Evolutionary conservation across 768 basidiomycete genomes (phyloP).

Genomic region (Hirschioporus abietinus): DNA sequence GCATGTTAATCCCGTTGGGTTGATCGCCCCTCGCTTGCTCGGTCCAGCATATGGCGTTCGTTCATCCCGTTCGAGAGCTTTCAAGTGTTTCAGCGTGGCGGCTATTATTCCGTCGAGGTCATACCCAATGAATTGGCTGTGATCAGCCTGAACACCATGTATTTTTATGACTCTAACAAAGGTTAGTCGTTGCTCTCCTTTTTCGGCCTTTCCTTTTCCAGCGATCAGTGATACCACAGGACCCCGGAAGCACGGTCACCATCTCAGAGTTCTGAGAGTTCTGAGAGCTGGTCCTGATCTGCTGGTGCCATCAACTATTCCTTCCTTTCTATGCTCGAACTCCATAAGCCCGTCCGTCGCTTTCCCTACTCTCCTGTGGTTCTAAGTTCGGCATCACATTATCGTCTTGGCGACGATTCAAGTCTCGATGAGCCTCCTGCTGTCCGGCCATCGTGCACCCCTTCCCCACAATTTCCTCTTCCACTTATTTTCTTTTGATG

Average conservation of each 20-base stretch:
- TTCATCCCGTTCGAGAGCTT: slow-evolving; percentile 77
- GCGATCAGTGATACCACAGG: neutral
- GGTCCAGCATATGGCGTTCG: slow-evolving; percentile 64
- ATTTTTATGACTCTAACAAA: slow-evolving; percentile 88
- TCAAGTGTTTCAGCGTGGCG: slow-evolving; percentile 84
- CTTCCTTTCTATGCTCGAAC: neutral
- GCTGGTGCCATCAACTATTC: neutral
- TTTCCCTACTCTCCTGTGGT: neutral
- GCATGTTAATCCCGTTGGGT: neutral
- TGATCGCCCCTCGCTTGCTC: slow-evolving; percentile 2
- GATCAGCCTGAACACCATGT: slow-evolving; percentile 85
- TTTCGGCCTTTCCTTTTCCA: neutral
- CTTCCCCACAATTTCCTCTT: neutral
- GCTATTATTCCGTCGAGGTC: slow-evolving; percentile 77
- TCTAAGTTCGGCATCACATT: neutral
- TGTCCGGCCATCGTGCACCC: neutral
- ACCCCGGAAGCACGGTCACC: neutral
- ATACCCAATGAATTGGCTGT: slow-evolving; percentile 71
- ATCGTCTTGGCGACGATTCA: neutral
- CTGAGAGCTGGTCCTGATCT: neutral
- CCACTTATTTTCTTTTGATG: neutral
- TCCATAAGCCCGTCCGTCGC: neutral
- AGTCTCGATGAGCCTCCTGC: too few relatives aligned
- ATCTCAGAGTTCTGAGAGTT: neutral
- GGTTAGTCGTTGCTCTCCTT: slow-evolving; percentile 34